phyloP scores from a whole-genome alignment of 148 eudicot genomes.

The Polygonum aviculare region DNA sequence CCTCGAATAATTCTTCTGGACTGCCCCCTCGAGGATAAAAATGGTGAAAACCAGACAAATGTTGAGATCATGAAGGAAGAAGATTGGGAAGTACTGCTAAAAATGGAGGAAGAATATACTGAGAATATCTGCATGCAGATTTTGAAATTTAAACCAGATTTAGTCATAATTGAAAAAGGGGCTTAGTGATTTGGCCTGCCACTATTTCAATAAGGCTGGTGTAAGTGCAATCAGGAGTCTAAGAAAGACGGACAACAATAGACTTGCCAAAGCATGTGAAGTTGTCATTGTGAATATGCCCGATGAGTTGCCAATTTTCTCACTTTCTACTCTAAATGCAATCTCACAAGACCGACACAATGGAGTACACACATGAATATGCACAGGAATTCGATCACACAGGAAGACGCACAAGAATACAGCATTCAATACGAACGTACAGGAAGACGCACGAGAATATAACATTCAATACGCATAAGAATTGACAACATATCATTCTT shows the following conservation, averaged over 20 bases:
- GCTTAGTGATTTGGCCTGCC: slow-evolving; percentile 85
- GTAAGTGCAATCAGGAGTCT: slow-evolving; percentile 86
- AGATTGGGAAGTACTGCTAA: slow-evolving; percentile 76
- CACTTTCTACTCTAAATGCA: too few species aligned
- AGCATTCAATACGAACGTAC: too few species aligned
- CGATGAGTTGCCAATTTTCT: slow-evolving; percentile 93
- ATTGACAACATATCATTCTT: too few species aligned
- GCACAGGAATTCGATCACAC: too few species aligned
- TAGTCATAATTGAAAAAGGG: slow-evolving; percentile 89
- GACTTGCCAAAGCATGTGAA: slow-evolving; percentile 90
- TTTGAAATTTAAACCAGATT: slow-evolving; percentile 72
- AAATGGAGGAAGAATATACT: slow-evolving; percentile 87
- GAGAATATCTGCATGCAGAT: slow-evolving; percentile 65
- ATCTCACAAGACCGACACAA: too few species aligned
- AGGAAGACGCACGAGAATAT: too few species aligned
- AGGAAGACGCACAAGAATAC: too few species aligned
- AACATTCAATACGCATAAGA: too few species aligned
- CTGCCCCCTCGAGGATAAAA: slow-evolving; percentile 83
- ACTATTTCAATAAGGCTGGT: slow-evolving; percentile 87
- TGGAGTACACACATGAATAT: too few species aligned
- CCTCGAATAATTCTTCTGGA: slow-evolving; percentile 84
- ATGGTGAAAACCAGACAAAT: slow-evolving; percentile 95
- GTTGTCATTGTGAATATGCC: slow-evolving; percentile 86
- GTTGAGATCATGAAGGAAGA: slow-evolving; percentile 84
- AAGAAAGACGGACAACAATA: slow-evolving; percentile 82